Percentiles rank a stretch among this genome's conserved stretches.
phyloP scores from a whole-genome alignment of 2,329 filamentous ascomycete species.

The Pseudocercospora fijiensis region DNA sequence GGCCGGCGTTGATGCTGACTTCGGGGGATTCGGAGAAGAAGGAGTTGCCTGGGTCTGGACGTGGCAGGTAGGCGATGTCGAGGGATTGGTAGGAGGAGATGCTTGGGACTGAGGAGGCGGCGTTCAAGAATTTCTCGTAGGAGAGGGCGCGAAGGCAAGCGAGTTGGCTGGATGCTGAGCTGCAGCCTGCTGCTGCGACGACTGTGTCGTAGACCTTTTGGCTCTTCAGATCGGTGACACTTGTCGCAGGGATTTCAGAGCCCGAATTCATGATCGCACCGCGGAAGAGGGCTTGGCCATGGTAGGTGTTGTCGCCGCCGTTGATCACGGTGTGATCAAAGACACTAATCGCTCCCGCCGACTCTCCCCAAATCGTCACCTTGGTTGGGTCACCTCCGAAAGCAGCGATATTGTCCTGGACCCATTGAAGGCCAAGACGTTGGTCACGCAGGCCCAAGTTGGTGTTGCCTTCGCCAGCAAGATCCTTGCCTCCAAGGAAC shows the following conservation, averaged over 20 bases:
- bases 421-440: conserved; percentile 39
- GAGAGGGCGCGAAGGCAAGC: conserved; percentile 19
- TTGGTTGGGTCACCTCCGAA: conserved; percentile 16
- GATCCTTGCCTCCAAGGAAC: conserved; percentile 37
- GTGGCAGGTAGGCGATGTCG: conserved; percentile 70
- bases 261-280: conserved; percentile 77
- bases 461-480: conserved; percentile 38
- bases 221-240: conserved; percentile 18
- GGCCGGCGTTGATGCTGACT: conserved; percentile 46
- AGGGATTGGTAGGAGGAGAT: conserved; percentile 62
- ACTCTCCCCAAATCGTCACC: conserved; percentile 30
- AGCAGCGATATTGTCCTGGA: conserved; percentile 5
- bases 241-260: conserved; percentile 59
- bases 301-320: conserved; percentile 70
- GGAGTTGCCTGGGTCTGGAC: conserved; percentile 61
- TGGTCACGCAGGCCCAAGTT: conserved; percentile 40
- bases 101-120: conserved; percentile 68
- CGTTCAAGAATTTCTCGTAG: conserved; percentile 51
- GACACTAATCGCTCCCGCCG: conserved; percentile 61
- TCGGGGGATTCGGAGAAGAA: conserved; percentile 65
- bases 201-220: conserved; percentile 26
- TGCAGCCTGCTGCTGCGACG: conserved; percentile 26
- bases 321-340: conserved; percentile 75
- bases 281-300: conserved; percentile 71
- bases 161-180: conserved; percentile 22